These are phyloP conservation scores for Sherardia arvensis DNA, from an alignment of 257 asterid species.

Conservation along the genomic window DNA sequence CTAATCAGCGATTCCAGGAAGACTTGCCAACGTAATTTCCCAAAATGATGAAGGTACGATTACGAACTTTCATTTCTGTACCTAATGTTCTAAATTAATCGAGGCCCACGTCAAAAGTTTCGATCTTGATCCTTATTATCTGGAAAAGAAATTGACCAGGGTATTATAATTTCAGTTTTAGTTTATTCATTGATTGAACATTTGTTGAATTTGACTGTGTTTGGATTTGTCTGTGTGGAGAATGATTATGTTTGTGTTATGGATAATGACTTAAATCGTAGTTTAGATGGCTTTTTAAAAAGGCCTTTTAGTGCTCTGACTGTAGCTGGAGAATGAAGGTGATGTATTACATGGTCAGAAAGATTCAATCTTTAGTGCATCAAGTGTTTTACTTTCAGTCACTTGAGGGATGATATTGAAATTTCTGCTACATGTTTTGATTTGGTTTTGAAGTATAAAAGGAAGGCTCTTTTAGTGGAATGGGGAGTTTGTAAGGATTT, in stretches of 20 bases:
- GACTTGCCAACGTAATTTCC: conserved; percentile 44
- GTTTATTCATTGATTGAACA: neutral
- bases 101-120: conserved; percentile 6
- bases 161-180: too few species aligned
- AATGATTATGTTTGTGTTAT: neutral
- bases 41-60: conserved; percentile 65
- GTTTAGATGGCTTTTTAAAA: neutral
- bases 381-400: neutral
- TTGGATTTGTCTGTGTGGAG: neutral
- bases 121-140: neutral
- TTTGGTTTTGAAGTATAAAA: neutral
- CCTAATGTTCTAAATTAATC: neutral
- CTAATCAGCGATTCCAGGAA: conserved; percentile 6
- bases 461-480: too few species aligned
- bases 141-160: neutral
- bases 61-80: conserved; percentile 11
- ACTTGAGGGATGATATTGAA: neutral
- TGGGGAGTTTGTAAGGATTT: neutral
- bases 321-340: neutral
- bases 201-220: neutral
- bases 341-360: neutral
- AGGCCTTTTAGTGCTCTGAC: neutral
- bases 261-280: neutral
- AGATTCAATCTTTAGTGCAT: neutral
- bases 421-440: neutral